These are phyloP conservation scores for Calonectria honghensis DNA, from an alignment of 2,329 filamentous ascomycete species.

Conservation along the genomic window DNA sequence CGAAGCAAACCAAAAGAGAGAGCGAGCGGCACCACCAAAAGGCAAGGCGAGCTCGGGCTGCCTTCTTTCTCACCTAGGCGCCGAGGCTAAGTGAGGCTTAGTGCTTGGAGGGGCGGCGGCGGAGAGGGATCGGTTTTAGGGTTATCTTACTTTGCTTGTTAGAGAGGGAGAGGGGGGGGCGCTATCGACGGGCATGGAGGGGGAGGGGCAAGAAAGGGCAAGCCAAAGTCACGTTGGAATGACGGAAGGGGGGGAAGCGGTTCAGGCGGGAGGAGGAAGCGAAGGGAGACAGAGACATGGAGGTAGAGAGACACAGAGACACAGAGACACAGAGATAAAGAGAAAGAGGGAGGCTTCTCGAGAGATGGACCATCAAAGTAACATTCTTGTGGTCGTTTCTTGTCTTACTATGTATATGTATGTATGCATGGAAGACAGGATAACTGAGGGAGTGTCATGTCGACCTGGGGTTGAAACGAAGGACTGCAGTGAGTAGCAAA, in stretches of 20 bases:
- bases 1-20: not conserved
- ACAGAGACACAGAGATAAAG: too few relatives aligned
- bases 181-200: constrained; percentile 24
- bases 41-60: not conserved
- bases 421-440: constrained; percentile 9
- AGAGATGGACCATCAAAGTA: constrained; percentile 18
- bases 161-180: constrained; percentile 2
- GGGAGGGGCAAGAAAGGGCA: constrained; percentile 20
- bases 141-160: constrained; percentile 33
- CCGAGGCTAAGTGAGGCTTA: constrained; percentile 28
- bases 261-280: not conserved
- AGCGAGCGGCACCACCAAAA: not conserved
- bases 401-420: constrained; percentile 7
- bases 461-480: constrained; percentile 6
- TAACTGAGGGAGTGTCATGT: constrained; percentile 19
- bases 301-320: too few relatives aligned
- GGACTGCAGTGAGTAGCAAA: constrained; percentile 13
- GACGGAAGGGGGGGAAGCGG: not conserved
- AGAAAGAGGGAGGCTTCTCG: not conserved
- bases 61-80: constrained; percentile 7
- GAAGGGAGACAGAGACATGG: not conserved
- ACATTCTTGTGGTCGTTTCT: constrained; percentile 23
- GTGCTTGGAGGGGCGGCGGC: not conserved
- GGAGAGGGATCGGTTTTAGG: constrained; percentile 20
- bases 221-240: not conserved